These are phyloP conservation scores for Cyberlindnera galapagoensis DNA, from an alignment of 805 yeast genomes.

Conservation along the genomic window DNA sequence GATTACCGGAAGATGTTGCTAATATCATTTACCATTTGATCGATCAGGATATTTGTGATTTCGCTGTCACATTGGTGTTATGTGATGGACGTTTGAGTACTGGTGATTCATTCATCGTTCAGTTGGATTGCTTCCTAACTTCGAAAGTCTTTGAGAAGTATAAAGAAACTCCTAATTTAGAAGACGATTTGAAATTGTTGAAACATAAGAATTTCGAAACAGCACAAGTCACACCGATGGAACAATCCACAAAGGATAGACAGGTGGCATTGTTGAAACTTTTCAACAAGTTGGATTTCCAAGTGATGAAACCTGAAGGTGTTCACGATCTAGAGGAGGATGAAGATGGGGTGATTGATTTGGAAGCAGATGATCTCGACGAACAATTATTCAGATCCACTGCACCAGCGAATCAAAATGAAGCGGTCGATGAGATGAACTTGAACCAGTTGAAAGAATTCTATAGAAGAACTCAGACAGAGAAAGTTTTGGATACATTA, in stretches of 20 bases:
- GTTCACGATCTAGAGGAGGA: conserved; percentile 12
- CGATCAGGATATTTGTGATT: conserved; percentile 44
- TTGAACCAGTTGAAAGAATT: conserved; percentile 71
- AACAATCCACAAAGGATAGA: conserved; percentile 42
- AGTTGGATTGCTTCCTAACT: conserved; percentile 58
- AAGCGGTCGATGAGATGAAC: conserved; percentile 37
- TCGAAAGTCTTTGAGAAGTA: conserved; percentile 25
- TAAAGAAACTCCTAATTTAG: conserved; percentile 8
- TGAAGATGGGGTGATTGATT: conserved; percentile 25
- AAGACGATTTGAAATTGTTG: conserved; percentile 19
- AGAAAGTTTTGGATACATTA: conserved; percentile 45
- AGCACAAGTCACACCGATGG: conserved; percentile 45
- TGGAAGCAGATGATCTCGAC: conserved; percentile 30
- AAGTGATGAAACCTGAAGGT: conserved; percentile 13
- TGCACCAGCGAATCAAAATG: conserved; percentile 2
- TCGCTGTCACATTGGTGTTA: conserved; percentile 52
- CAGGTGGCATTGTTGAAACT: conserved; percentile 50
- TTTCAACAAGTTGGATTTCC: conserved; percentile 44
- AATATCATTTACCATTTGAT: conserved; percentile 58
- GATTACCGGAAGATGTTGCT: conserved; percentile 68
- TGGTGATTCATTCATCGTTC: conserved; percentile 73
- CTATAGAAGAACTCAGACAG: conserved; percentile 65
- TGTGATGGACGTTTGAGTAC: conserved; percentile 53
- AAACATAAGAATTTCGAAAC: conserved; percentile 9
- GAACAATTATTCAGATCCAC: conserved; percentile 8